Conservation (phyloP, 495 filamentous ascomycete species). For the Aspergillus conjunctus region DNA sequence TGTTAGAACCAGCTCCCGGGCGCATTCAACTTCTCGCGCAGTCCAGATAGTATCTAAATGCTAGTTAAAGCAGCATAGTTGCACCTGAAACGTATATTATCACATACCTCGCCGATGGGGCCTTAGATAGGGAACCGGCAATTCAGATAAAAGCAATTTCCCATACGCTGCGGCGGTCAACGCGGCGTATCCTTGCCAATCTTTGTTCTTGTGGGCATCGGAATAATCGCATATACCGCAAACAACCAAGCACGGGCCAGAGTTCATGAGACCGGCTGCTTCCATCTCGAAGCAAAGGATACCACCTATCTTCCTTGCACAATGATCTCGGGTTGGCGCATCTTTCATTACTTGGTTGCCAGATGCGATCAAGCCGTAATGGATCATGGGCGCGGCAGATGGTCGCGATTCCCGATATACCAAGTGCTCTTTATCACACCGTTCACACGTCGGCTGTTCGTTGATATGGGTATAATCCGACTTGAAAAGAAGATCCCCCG, state of each 20-base stretch:
- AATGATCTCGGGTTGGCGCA: background rate
- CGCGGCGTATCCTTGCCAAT: constrained; percentile 6
- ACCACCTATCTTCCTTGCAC: background rate
- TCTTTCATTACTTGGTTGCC: constrained; percentile 5
- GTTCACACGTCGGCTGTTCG: background rate
- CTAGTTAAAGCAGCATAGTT: background rate
- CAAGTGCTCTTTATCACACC: background rate
- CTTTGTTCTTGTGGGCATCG: constrained; percentile 6
- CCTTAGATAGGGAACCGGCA: background rate
- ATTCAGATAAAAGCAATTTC: background rate
- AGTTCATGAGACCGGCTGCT: constrained; percentile 4
- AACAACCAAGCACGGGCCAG: background rate
- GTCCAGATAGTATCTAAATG: background rate
- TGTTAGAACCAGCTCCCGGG: background rate
- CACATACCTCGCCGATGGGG: background rate
- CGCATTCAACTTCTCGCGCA: background rate
- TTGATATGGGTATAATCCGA: background rate
- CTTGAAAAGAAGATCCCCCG: background rate
- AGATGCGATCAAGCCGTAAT: constrained; percentile 7
- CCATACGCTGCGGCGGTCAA: constrained; percentile 1
- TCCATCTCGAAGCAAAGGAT: constrained; percentile 7
- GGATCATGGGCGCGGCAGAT: background rate
- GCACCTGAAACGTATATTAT: background rate
- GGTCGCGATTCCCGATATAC: background rate
- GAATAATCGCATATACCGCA: constrained; percentile 11